Evolutionary conservation across 2,329 filamentous ascomycete genomes (phyloP).

Genomic region (Didymella segeticola): DNA sequence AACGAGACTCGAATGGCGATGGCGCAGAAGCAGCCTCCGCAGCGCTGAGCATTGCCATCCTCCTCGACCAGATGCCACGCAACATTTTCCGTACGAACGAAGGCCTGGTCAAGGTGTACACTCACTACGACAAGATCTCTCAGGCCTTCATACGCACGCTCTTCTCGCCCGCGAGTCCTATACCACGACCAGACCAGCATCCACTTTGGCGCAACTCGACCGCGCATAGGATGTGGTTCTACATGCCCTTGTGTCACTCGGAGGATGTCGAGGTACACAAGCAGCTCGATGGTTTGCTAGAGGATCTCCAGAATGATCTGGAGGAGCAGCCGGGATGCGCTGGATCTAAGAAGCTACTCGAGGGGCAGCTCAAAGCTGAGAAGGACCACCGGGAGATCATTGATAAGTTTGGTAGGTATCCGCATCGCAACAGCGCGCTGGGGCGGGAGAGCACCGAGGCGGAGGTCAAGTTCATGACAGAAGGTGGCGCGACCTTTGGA

Average conservation of each 20-base stretch:
- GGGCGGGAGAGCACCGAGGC: constrained; percentile 58
- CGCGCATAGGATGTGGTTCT: constrained; percentile 62
- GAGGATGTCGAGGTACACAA: constrained; percentile 59
- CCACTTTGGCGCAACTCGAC: constrained; percentile 39
- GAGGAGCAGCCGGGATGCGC: constrained; percentile 36
- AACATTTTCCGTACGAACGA: constrained; percentile 63
- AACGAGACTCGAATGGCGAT: constrained; percentile 23
- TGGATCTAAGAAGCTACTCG: constrained; percentile 37
- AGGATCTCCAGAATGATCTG: constrained; percentile 44
- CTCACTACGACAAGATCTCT: constrained; percentile 63
- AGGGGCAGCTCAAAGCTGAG: constrained; percentile 48
- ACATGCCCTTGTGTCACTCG: constrained; percentile 66
- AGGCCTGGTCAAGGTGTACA: constrained; percentile 58
- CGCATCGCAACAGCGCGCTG: constrained; percentile 62
- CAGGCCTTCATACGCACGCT: constrained; percentile 53
- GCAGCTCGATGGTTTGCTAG: constrained; percentile 41
- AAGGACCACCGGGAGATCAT: constrained; percentile 60
- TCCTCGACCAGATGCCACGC: constrained; percentile 69
- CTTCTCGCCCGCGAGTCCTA: constrained; percentile 31
- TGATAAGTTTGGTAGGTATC: constrained; percentile 64
- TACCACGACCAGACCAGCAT: constrained; percentile 38
- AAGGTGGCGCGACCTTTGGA: constrained; percentile 53
- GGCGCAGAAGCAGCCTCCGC: constrained; percentile 41
- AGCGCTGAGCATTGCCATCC: constrained; percentile 59
- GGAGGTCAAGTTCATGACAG: constrained; percentile 59